Evolutionary conservation across 176 grass and related monocot genomes (phyloP).

Genomic region (Rhynchospora pubera): DNA sequence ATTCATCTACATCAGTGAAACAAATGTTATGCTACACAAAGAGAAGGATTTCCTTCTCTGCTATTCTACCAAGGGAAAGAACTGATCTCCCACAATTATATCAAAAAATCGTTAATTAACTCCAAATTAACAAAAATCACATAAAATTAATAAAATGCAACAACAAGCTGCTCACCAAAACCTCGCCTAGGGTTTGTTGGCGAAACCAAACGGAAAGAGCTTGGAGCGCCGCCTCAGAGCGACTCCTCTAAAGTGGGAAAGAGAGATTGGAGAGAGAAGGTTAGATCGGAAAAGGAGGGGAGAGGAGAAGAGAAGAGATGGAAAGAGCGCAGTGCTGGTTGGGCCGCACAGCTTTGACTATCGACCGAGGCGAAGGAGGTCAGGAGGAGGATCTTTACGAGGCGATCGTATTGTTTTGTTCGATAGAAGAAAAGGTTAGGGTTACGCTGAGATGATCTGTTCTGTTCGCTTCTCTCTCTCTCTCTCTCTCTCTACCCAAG

Average conservation of each 20-base stretch:
- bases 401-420: not conserved
- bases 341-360: not conserved
- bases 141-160: not conserved
- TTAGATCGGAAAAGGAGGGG: not conserved
- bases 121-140: not conserved
- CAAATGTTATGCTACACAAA: not conserved
- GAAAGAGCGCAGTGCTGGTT: not conserved
- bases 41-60: not conserved
- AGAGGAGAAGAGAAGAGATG: not conserved
- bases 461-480: not conserved
- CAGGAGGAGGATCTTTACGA: not conserved
- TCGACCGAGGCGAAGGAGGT: not conserved
- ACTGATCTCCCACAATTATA: not conserved
- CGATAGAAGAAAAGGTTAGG: not conserved
- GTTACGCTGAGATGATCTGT: not conserved
- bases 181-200: not conserved
- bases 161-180: not conserved
- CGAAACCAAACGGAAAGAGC: too few species aligned
- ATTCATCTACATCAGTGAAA: not conserved
- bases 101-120: not conserved
- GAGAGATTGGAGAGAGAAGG: not conserved
- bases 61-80: not conserved
- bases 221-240: not conserved
- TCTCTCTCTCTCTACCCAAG: not conserved
- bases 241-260: too few species aligned